These are phyloP conservation scores for Saturnispora saitoi DNA, from an alignment of 805 yeast genomes.

Conservation along the genomic window DNA sequence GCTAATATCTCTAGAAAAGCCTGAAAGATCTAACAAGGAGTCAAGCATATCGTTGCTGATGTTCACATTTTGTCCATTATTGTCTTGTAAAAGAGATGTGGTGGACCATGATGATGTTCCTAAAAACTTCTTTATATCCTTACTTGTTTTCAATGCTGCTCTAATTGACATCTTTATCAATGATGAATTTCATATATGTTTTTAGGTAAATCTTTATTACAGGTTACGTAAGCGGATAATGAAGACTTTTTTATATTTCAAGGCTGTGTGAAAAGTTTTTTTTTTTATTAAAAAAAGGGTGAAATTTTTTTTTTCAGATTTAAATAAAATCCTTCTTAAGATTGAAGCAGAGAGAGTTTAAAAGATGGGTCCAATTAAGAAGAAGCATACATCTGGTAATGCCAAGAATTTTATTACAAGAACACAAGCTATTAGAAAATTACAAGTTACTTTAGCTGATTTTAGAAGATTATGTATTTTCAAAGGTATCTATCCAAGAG, in stretches of 20 bases:
- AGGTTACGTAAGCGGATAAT: not conserved
- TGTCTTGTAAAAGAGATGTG: constrained; percentile 7
- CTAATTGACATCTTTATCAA: constrained; percentile 12
- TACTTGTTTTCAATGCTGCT: constrained; percentile 13
- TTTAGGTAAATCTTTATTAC: not conserved
- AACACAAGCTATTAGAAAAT: constrained; percentile 85
- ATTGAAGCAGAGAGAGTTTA: not conserved
- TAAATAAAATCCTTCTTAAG: not conserved
- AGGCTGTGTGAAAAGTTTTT: constrained; percentile 8
- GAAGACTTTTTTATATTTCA: not conserved
- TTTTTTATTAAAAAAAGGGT: not conserved
- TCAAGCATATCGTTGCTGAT: constrained; percentile 16
- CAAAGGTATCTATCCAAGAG: constrained; percentile 96
- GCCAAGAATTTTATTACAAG: constrained; percentile 90
- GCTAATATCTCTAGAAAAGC: constrained; percentile 31
- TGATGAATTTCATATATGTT: no score
- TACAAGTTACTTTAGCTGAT: constrained; percentile 92
- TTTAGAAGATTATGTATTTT: constrained; percentile 95
- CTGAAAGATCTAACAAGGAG: constrained; percentile 40
- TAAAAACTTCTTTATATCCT: constrained; percentile 12
- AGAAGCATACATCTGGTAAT: constrained; percentile 78
- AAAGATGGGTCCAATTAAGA: constrained; percentile 58
- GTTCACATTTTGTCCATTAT: not conserved
- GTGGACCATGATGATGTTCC: constrained; percentile 23
- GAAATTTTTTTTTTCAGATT: not conserved